Evolutionary conservation across 1,284 basidiomycete genomes (phyloP).

Genomic region (Heterobasidion irregulare): DNA sequence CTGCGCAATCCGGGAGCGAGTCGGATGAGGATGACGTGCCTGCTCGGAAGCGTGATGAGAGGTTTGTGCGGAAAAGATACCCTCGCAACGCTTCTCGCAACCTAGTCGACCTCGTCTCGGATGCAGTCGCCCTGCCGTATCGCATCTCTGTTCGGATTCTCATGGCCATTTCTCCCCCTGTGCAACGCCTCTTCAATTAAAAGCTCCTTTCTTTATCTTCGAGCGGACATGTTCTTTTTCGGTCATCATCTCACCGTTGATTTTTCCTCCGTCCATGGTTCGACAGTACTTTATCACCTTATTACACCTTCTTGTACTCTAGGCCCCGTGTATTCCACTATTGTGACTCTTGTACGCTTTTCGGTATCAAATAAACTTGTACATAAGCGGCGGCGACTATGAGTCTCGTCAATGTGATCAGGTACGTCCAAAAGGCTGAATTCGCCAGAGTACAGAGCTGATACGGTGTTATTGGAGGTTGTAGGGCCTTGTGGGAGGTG

Average conservation of each 20-base stretch:
- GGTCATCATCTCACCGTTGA: too few species aligned
- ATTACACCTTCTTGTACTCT: not conserved
- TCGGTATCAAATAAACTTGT: too few species aligned
- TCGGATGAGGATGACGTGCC: constrained; percentile 2
- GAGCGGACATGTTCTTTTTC: not conserved
- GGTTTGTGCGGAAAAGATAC: not conserved
- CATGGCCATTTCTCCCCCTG: constrained; percentile 10
- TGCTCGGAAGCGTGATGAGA: not conserved
- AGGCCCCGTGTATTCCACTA: not conserved
- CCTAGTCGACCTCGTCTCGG: constrained; percentile 3
- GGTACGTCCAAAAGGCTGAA: too few species aligned
- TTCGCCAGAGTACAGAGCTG: too few species aligned
- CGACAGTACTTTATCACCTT: too few species aligned
- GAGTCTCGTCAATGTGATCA: too few species aligned
- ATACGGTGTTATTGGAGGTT: too few species aligned
- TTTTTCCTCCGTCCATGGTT: too few species aligned
- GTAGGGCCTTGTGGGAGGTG: too few species aligned
- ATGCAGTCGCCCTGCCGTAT: constrained; percentile 12
- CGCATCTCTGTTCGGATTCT: constrained; percentile 10
- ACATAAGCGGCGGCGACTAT: too few species aligned
- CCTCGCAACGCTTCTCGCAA: not conserved
- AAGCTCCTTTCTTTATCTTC: not conserved
- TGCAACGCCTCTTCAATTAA: constrained; percentile 7
- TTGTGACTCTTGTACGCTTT: too few species aligned
- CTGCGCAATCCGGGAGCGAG: constrained; percentile 1